A percentile compares a stretch with the other conserved stretches of the same genome.
Evolutionary conservation across 306 rosid genomes (phyloP).

Genomic region (Cicer judaicum): DNA sequence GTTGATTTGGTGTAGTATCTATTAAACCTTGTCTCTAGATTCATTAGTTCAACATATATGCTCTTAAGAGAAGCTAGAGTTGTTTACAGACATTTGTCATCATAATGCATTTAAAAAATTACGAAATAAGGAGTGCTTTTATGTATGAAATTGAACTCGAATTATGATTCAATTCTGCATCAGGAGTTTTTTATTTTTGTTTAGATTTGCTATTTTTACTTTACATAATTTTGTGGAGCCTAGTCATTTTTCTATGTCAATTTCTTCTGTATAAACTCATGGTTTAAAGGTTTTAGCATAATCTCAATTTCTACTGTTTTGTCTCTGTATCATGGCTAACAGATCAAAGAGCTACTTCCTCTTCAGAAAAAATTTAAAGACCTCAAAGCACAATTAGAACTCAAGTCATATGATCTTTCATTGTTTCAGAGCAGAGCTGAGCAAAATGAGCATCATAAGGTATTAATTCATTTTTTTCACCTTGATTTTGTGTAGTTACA

Average conservation of each 20-base stretch:
- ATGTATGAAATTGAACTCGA: constrained; percentile 20
- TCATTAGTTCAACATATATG: constrained; percentile 10
- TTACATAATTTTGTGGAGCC: constrained; percentile 23
- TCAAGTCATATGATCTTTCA: constrained; percentile 78
- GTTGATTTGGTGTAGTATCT: constrained; percentile 19
- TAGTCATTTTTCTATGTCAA: neutral
- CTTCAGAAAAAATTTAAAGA: constrained; percentile 73
- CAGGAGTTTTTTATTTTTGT: constrained; percentile 1
- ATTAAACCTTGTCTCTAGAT: constrained; percentile 3
- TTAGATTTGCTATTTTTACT: neutral
- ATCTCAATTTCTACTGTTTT: constrained; percentile 31
- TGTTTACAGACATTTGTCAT: neutral
- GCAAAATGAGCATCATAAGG: constrained; percentile 98
- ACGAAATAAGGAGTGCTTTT: neutral
- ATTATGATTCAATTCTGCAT: constrained; percentile 7
- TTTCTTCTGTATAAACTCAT: constrained; percentile 20
- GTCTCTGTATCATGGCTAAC: constrained; percentile 48
- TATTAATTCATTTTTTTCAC: constrained; percentile 45
- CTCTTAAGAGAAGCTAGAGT: neutral
- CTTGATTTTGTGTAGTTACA: constrained; percentile 10
- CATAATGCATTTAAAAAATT: constrained; percentile 3
- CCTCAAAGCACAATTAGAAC: constrained; percentile 79
- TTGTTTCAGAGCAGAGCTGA: constrained; percentile 88
- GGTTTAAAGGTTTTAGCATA: neutral
- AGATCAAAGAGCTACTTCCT: constrained; percentile 82